phyloP scores from a whole-genome alignment of 768 basidiomycete genomes.

The Floccularia luteovirens region DNA sequence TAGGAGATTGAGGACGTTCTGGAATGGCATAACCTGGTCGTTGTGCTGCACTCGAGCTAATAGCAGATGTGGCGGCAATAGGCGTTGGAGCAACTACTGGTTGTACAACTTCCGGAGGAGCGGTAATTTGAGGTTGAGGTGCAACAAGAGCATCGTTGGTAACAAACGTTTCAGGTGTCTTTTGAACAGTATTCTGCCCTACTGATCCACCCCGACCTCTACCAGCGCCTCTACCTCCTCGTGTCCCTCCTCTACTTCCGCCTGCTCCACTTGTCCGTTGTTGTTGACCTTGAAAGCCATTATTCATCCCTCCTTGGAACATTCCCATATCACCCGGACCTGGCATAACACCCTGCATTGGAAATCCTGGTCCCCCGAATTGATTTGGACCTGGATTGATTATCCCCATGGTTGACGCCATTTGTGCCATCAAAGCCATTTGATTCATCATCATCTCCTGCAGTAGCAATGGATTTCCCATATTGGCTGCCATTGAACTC shows the following conservation, averaged over 20 bases:
- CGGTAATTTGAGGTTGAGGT: slow-evolving; percentile 14
- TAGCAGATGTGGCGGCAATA: slow-evolving; percentile 12
- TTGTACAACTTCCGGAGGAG: slow-evolving; percentile 21
- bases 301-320: slow-evolving; percentile 32
- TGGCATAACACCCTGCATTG: slow-evolving; percentile 47
- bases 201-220: slow-evolving; percentile 42
- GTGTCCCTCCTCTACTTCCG: slow-evolving; percentile 32
- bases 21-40: slow-evolving; percentile 50
- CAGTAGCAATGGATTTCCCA: slow-evolving; percentile 62
- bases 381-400: slow-evolving; percentile 53
- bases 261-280: slow-evolving; percentile 20
- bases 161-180: slow-evolving; percentile 10
- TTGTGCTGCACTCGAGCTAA: slow-evolving; percentile 19
- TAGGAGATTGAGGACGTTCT: slow-evolving; percentile 81
- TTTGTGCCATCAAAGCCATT: slow-evolving; percentile 91
- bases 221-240: slow-evolving; percentile 40
- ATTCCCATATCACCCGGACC: slow-evolving; percentile 50
- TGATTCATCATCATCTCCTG: slow-evolving; percentile 92
- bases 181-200: slow-evolving; percentile 7
- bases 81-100: slow-evolving; percentile 13
- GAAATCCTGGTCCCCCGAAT: slow-evolving; percentile 48
- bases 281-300: slow-evolving; percentile 26
- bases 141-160: background rate
- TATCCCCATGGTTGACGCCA: slow-evolving; percentile 80
- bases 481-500: slow-evolving; percentile 43